A percentile compares a stretch with the other conserved stretches of the same genome.
Conservation (phyloP, 805 yeast genomes). For the Zygosaccharomyces pseudorouxii region DNA sequence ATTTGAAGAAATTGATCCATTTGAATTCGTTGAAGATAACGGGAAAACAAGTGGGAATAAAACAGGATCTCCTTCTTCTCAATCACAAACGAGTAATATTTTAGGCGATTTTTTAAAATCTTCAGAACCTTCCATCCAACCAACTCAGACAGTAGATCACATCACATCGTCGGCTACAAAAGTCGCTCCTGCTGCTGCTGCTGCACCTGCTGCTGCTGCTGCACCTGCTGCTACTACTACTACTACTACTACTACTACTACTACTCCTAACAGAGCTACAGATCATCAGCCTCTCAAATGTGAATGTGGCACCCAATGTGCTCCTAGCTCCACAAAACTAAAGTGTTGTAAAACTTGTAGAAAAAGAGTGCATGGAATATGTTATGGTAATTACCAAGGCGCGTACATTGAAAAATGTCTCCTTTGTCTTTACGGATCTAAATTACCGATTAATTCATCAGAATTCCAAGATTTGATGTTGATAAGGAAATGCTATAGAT, state of each 20-base stretch:
- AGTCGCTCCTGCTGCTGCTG: no score
- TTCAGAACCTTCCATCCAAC: conserved; percentile 22
- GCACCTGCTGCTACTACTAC: not conserved
- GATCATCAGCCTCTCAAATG: conserved; percentile 23
- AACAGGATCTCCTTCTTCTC: conserved; percentile 19
- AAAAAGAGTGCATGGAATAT: conserved; percentile 32
- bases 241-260: not conserved
- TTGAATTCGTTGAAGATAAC: conserved; percentile 16
- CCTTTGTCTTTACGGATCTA: conserved; percentile 24
- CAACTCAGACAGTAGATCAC: conserved; percentile 30
- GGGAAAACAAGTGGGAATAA: not conserved
- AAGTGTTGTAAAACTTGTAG: conserved; percentile 34
- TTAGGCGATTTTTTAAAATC: conserved; percentile 30
- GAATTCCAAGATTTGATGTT: conserved; percentile 34
- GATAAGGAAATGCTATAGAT: conserved; percentile 35
- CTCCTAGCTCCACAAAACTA: conserved; percentile 11
- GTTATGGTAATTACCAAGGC: conserved; percentile 32
- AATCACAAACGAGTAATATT: conserved; percentile 35
- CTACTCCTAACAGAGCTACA: not conserved
- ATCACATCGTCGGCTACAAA: not conserved
- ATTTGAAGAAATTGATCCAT: conserved; percentile 29
- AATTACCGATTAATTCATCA: conserved; percentile 16
- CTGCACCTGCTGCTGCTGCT: not conserved
- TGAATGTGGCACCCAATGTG: conserved; percentile 27
- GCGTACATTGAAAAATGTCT: conserved; percentile 24